Conservation (phyloP, 1,284 basidiomycete genomes). For the Ganoderma multipileum region DNA sequence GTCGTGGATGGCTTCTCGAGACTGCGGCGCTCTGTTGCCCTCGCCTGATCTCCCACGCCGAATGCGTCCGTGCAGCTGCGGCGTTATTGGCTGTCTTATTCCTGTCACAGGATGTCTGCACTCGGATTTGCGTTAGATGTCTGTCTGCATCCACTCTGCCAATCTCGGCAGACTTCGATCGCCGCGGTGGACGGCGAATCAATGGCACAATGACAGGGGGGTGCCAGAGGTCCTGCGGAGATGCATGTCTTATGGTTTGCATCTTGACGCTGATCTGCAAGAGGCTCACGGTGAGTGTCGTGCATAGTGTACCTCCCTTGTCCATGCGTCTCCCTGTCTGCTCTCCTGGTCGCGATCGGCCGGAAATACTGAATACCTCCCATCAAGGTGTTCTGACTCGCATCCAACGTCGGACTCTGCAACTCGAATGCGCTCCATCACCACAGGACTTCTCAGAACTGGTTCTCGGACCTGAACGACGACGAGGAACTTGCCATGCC, state of each 20-base stretch:
- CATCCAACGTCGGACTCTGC: too few species aligned
- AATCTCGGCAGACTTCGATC: neutral
- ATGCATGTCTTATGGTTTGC: too few species aligned
- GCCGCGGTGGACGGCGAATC: neutral
- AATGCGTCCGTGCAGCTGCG: neutral
- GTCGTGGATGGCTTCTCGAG: neutral
- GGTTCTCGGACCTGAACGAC: neutral
- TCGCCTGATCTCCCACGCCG: neutral
- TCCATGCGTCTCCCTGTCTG: neutral
- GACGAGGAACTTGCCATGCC: neutral
- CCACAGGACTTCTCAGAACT: too few species aligned
- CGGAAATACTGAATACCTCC: neutral
- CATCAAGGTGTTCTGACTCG: neutral
- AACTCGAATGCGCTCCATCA: too few species aligned
- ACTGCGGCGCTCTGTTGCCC: neutral
- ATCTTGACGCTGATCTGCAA: too few species aligned
- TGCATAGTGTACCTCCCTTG: neutral
- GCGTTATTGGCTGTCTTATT: neutral
- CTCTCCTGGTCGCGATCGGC: neutral
- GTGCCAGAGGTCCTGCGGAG: neutral
- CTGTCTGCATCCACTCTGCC: neutral
- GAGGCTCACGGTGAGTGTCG: too few species aligned
- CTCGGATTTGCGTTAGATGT: neutral
- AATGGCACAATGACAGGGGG: neutral
- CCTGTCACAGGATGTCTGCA: neutral